These are phyloP conservation scores for Tolypocladium cylindrosporum DNA, from an alignment of 2,329 filamentous ascomycete species.

Conservation along the genomic window DNA sequence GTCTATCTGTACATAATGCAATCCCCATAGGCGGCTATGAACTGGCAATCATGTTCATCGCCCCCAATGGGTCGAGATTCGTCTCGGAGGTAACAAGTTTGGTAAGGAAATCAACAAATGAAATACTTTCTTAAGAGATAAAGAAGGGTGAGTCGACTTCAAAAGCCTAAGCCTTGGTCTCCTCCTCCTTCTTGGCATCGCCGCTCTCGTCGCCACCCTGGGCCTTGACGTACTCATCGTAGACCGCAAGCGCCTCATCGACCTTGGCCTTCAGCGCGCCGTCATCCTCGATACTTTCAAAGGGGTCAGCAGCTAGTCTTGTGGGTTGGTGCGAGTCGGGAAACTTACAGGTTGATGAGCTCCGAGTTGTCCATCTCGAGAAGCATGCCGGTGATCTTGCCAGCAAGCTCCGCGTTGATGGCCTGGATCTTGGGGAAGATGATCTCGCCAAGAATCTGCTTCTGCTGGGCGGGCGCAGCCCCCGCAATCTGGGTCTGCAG, in stretches of 20 bases:
- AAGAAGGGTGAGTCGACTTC: conserved; percentile 1
- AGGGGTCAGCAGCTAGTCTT: conserved; percentile 6
- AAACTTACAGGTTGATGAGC: conserved; percentile 85
- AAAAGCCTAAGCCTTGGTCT: conserved; percentile 28
- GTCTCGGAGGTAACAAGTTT: conserved; percentile 3
- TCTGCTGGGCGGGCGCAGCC: conserved; percentile 66
- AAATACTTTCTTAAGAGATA: conserved; percentile 10
- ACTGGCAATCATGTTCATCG: conserved; percentile 17
- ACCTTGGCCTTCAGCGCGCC: conserved; percentile 87
- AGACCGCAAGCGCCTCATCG: conserved; percentile 91
- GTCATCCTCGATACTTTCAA: conserved; percentile 76
- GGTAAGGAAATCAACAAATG: conserved; percentile 18
- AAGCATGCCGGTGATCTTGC: conserved; percentile 99
- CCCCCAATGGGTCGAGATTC: not conserved
- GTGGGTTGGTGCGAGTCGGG: conserved; percentile 9
- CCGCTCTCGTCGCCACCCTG: conserved; percentile 39
- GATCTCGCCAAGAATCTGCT: conserved; percentile 96
- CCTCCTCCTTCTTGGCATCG: conserved; percentile 39
- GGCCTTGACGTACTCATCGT: conserved; percentile 96
- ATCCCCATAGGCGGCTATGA: conserved; percentile 14
- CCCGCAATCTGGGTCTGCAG: conserved; percentile 49
- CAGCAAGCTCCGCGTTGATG: conserved; percentile 89
- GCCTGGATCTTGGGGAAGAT: conserved; percentile 97
- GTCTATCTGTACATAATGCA: conserved; percentile 31
- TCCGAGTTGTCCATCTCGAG: conserved; percentile 98